Base-by-base conservation (phyloP, 163 green algal species). In the Prototheca wickerhamii region DNA sequence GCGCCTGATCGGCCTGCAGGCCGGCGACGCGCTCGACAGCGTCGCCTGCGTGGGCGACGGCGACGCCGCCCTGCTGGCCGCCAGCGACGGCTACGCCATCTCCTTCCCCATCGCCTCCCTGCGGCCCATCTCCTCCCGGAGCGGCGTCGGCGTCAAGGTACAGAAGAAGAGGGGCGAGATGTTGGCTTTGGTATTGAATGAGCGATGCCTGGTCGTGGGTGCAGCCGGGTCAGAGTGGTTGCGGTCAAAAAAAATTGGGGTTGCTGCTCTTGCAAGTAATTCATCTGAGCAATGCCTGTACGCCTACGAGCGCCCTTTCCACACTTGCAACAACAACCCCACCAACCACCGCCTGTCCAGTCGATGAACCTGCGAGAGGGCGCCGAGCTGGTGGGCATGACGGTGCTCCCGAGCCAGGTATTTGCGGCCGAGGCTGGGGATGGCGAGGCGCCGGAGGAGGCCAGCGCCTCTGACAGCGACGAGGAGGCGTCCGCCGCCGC, bases 41-140 rank as follows among this genome's bases (percentile, higher is more conserved):
- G 87, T 91, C 61, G 66, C n/a, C 61, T 42, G 55, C 68, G 5
- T 81, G 63, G 33, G 8, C 12, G 50, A 68, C 18, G 66, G 63
- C 0, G 78, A 86, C 59, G 73, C 63, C 5, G 61, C 90, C 2
- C 52, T 93, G 53, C 60, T 96, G 21, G 77, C 76, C 12, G 76
- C 77, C 32, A 77, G 70, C 28, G 58, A 63, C 2, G 89, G 89
- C 31, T 69, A 74, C 25, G 62, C 73, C n/a, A 50, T 87, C 44
- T 70, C 76, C 63, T 82, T 89, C 37, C 46, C 65, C 0, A 56
- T 61, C 15, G 46, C 76, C 30, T 61, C 26, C 10, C 35, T 94
- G 37, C 59, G 83, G 2, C 42, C 53, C 31, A 61, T n/a, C n/a
- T 54, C 23, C 3, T 30, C 71, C 23, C 64, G 81, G 28, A 28